phyloP scores from a whole-genome alignment of 495 filamentous ascomycete genomes.

The Melanomma pulvis-pyrius region DNA sequence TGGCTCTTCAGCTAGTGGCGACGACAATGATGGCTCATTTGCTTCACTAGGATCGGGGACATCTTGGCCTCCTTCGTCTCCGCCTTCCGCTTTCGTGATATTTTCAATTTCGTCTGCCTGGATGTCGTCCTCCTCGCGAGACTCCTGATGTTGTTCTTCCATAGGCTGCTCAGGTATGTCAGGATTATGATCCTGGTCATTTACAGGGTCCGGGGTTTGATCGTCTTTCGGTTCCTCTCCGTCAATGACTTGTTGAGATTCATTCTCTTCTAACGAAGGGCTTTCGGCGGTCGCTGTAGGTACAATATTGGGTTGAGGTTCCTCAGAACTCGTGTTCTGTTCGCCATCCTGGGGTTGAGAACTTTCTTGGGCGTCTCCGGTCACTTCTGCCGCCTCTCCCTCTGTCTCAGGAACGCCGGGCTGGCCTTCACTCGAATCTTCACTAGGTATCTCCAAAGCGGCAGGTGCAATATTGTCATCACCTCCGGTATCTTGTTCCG shows the following conservation, averaged over 20 bases:
- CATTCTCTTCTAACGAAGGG: background rate
- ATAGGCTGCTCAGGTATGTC: background rate
- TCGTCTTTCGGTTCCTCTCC: background rate
- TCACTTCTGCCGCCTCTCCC: too few relatives aligned
- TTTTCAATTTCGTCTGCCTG: too few relatives aligned
- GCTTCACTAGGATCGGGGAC: too few relatives aligned
- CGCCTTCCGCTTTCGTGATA: background rate
- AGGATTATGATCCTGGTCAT: background rate
- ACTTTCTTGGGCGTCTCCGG: too few relatives aligned
- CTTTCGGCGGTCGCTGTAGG: too few relatives aligned
- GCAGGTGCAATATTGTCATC: background rate
- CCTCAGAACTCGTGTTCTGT: too few relatives aligned
- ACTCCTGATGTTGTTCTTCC: background rate
- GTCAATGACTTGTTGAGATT: background rate
- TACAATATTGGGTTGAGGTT: too few relatives aligned
- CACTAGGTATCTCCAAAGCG: background rate
- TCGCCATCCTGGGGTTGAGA: too few relatives aligned
- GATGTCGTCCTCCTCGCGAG: background rate
- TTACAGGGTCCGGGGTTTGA: background rate
- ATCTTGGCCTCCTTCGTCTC: background rate
- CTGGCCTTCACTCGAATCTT: too few relatives aligned
- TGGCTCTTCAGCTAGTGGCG: too few relatives aligned
- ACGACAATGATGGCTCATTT: too few relatives aligned
- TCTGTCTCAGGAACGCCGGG: too few relatives aligned
- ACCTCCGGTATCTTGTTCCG: background rate